Evolutionary conservation across 2,329 filamentous ascomycete genomes (phyloP).

Genomic region (Fusarium torulosum): DNA sequence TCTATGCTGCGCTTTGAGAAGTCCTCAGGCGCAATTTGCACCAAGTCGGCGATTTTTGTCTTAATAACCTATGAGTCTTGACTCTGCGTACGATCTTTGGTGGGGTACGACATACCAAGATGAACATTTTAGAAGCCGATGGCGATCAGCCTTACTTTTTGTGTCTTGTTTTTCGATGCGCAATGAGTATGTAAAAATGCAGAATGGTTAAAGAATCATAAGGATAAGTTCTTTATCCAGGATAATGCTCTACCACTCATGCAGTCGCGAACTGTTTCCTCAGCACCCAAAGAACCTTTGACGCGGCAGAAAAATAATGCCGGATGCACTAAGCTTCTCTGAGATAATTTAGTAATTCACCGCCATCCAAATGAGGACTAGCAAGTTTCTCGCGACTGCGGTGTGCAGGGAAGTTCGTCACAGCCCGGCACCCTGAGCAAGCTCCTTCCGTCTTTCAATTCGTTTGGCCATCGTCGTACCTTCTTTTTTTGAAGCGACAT

Average conservation of each 20-base stretch:
- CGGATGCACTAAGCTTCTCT: constrained; percentile 9
- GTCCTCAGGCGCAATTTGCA: constrained; percentile 90
- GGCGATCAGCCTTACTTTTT: too few species aligned
- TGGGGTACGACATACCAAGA: constrained; percentile 56
- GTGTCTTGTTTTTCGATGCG: neutral
- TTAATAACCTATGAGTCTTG: constrained; percentile 54
- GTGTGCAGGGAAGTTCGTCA: constrained; percentile 38
- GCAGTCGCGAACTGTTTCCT: constrained; percentile 13
- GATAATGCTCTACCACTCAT: neutral
- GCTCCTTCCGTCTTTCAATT: constrained; percentile 28
- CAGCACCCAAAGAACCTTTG: constrained; percentile 21
- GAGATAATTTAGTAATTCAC: neutral
- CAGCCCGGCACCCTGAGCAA: constrained; percentile 17
- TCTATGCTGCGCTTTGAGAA: constrained; percentile 85
- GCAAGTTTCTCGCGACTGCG: constrained; percentile 2
- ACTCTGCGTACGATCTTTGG: constrained; percentile 15
- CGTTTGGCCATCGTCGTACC: constrained; percentile 22
- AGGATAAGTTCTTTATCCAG: constrained; percentile 8
- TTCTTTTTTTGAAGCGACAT: constrained; percentile 30
- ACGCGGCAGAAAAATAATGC: constrained; percentile 45
- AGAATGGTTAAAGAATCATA: constrained; percentile 1
- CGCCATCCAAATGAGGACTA: constrained; percentile 17
- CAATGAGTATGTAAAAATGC: neutral
- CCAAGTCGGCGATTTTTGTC: constrained; percentile 94
- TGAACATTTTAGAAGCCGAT: constrained; percentile 59